Evolutionary conservation across 1,284 basidiomycete genomes (phyloP).

Genomic region (Malassezia sp.): DNA sequence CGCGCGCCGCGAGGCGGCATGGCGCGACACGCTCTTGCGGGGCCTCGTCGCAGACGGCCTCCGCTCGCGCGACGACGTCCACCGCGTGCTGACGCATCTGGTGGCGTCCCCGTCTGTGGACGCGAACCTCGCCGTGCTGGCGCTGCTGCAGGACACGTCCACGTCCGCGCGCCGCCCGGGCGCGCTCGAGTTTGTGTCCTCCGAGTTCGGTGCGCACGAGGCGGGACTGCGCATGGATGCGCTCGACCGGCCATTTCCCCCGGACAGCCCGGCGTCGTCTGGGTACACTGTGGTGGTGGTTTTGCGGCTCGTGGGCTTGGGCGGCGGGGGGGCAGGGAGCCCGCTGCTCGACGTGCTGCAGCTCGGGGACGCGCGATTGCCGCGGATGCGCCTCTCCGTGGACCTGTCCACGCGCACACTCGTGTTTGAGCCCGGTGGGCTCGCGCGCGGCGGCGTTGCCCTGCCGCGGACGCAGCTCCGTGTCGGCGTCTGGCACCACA

Average conservation of each 20-base stretch:
- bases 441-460: slow-evolving; percentile 9
- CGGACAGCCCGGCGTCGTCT: slow-evolving; percentile 7
- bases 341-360: slow-evolving; percentile 26
- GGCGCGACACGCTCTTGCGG: neutral
- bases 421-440: slow-evolving; percentile 16
- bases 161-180: slow-evolving; percentile 21
- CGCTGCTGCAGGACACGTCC: slow-evolving; percentile 23
- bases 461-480: slow-evolving; percentile 10
- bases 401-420: slow-evolving; percentile 24
- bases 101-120: neutral
- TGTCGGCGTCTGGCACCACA: slow-evolving; percentile 19
- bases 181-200: slow-evolving; percentile 21
- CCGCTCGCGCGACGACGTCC: slow-evolving; percentile 18
- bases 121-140: slow-evolving; percentile 13
- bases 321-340: slow-evolving; percentile 11
- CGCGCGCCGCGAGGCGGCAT: neutral
- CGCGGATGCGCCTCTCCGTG: slow-evolving; percentile 22
- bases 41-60: slow-evolving; percentile 17
- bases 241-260: slow-evolving; percentile 31
- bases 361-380: slow-evolving; percentile 25
- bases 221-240: slow-evolving; percentile 23
- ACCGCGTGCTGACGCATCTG: slow-evolving; percentile 17
- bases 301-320: neutral
- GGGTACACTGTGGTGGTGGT: slow-evolving; percentile 26
- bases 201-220: neutral